Conservation (phyloP, 2,329 filamentous ascomycete genomes). For the Ceratocystis huliohia region DNA sequence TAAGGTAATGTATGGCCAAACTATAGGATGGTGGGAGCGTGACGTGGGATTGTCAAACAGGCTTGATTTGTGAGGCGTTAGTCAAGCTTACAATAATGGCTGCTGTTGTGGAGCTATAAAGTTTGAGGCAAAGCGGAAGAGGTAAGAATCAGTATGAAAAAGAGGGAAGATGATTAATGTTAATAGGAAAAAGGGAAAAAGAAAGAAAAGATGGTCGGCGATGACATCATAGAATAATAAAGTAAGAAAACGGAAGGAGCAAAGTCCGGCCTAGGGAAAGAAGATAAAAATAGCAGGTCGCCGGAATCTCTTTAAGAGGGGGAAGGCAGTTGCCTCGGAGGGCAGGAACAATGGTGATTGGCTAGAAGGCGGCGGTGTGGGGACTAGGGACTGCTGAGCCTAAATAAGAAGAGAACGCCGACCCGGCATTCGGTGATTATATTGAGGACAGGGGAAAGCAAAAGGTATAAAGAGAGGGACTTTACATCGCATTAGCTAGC, state of each 20-base stretch:
- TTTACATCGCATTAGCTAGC: no score
- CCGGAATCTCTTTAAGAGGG: no score
- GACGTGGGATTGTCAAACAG: no score
- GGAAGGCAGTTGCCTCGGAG: not conserved
- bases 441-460: no score
- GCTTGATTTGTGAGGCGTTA: not conserved
- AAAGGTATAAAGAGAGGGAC: not conserved
- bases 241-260: not conserved
- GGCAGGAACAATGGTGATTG: not conserved
- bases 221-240: not conserved
- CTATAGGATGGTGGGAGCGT: not conserved
- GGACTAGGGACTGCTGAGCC: no score
- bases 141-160: not conserved
- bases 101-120: no score
- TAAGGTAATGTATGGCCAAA: no score
- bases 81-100: not conserved
- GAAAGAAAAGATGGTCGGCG: not conserved
- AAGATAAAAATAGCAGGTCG: no score
- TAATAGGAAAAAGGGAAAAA: not conserved
- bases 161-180: not conserved
- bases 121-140: no score
- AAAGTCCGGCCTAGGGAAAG: not conserved
- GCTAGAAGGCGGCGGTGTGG: not conserved
- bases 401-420: no score
- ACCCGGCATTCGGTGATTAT: no score